These are phyloP conservation scores for Prunus salicina DNA, from an alignment of 306 rosid genomes.

Conservation along the genomic window DNA sequence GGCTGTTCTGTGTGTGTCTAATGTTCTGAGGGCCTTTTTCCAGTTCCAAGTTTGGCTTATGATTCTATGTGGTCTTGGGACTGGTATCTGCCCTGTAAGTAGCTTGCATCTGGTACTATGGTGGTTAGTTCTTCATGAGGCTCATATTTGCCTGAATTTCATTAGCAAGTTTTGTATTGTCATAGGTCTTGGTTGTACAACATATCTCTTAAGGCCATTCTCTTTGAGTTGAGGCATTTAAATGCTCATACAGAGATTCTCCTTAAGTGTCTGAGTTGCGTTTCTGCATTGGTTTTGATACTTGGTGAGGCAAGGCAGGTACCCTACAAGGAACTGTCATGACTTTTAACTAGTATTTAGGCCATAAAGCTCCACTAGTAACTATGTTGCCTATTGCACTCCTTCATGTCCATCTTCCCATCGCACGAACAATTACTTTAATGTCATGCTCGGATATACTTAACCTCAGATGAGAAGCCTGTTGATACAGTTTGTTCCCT, in stretches of 20 bases:
- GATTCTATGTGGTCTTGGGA: background rate
- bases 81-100: conserved; percentile 11
- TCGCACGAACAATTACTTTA: background rate
- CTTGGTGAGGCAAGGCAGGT: conserved; percentile 22
- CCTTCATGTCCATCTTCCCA: conserved; percentile 1
- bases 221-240: background rate
- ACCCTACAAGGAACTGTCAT: conserved; percentile 4
- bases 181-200: conserved; percentile 7
- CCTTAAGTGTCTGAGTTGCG: background rate
- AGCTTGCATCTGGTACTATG: conserved; percentile 13
- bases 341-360: background rate
- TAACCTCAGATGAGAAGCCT: conserved; percentile 7
- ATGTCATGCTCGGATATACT: background rate
- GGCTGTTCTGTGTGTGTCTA: background rate
- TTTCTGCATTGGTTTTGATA: conserved; percentile 13
- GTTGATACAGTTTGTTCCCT: background rate
- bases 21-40: background rate
- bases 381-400: conserved; percentile 1
- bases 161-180: conserved; percentile 18
- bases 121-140: background rate
- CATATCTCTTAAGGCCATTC: background rate
- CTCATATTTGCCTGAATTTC: conserved; percentile 11
- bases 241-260: conserved; percentile 18
- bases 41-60: conserved; percentile 1
- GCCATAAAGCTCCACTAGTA: conserved; percentile 7